A percentile compares a stretch with the other conserved stretches of the same genome.
Evolutionary conservation across 2,329 filamentous ascomycete species (phyloP).

Genomic region (Ceratocystis huliohia): DNA sequence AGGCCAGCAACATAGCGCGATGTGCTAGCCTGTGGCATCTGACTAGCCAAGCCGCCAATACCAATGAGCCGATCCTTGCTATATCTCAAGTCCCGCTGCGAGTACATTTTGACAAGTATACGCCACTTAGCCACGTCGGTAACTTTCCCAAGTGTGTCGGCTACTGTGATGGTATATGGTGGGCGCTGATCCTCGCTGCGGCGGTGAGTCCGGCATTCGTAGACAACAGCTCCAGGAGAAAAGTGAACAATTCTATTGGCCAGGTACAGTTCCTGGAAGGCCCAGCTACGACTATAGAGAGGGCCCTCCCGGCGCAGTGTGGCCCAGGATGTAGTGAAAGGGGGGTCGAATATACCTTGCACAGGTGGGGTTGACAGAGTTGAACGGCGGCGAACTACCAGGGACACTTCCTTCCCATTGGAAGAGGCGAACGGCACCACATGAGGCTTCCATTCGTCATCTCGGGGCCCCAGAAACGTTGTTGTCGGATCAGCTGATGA

Average conservation of each 20-base stretch:
- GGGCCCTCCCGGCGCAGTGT: constrained; percentile 21
- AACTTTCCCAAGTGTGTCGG: constrained; percentile 21
- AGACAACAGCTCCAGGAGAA: constrained; percentile 19
- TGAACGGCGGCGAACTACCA: constrained; percentile 15
- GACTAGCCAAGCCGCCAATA: constrained; percentile 26
- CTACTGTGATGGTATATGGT: constrained; percentile 23
- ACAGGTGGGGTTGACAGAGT: constrained; percentile 14
- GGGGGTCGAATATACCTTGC: constrained; percentile 20
- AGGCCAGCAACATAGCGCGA: constrained; percentile 26
- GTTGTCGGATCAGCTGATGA: constrained; percentile 17
- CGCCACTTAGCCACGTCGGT: constrained; percentile 24
- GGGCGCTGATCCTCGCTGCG: constrained; percentile 19
- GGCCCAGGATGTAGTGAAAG: constrained; percentile 19
- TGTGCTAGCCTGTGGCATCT: constrained; percentile 22
- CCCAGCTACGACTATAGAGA: constrained; percentile 22
- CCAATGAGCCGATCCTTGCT: constrained; percentile 25
- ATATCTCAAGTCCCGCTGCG: constrained; percentile 23
- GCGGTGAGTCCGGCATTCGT: constrained; percentile 25
- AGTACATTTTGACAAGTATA: constrained; percentile 26
- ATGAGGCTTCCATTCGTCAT: constrained; percentile 16
- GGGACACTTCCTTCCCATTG: constrained; percentile 1
- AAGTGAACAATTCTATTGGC: constrained; percentile 13
- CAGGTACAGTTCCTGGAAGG: constrained; percentile 21
- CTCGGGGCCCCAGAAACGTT: constrained; percentile 14
- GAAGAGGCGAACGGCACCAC: constrained; percentile 3